Base-by-base conservation (phyloP, 805 yeast species). In the Candida dendrica region DNA sequence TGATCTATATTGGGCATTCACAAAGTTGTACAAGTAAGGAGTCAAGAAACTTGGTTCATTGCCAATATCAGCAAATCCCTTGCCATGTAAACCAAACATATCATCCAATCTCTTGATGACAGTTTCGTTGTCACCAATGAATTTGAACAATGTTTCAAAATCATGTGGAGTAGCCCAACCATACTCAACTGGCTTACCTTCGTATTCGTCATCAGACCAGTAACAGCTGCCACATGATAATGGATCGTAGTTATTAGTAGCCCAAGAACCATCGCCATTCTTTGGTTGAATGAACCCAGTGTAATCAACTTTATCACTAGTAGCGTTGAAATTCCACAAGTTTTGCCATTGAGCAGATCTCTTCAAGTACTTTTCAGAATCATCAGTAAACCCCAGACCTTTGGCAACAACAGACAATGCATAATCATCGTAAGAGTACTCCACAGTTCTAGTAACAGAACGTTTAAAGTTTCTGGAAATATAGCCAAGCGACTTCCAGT, bases 1-100 rank as follows among this genome's bases (percentile, higher is more conserved):
- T 0, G 63, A 56, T 41, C 54, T 49, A 38, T 53, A 52, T 36
- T 59, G 60, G 16, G 49, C 40, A 46, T 58, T 58, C 37, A 61
- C 52, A 42, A 44, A 65, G 40, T 63, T 62, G 55, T 54, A 64
- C 17, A 64, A 45, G 45, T 51, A 64, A 2, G 66, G 65, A 1
- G 68, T 62, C 30, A 59, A 40, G 45, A 64, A 64, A 37, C 67
- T 61, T 15, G 68, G 68, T 43, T 65, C 69, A 40, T 63, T 64
- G 1, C 66, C 67, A 37, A 63, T 57, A 47, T 65, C 63, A 11
- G 61, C 68, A 30, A 58, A 43, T 3, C 51, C 47, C 4, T 43
- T 27, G 4, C 68, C 66, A 33, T 54, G 43, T 18, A 61, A 50
- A 10, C 46, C 51, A 46, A 59, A 64, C 65, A 65, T 60, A 45